Evolutionary conservation across 73 alveolate species (phyloP).

Genomic region (Paramecium bursaria): DNA sequence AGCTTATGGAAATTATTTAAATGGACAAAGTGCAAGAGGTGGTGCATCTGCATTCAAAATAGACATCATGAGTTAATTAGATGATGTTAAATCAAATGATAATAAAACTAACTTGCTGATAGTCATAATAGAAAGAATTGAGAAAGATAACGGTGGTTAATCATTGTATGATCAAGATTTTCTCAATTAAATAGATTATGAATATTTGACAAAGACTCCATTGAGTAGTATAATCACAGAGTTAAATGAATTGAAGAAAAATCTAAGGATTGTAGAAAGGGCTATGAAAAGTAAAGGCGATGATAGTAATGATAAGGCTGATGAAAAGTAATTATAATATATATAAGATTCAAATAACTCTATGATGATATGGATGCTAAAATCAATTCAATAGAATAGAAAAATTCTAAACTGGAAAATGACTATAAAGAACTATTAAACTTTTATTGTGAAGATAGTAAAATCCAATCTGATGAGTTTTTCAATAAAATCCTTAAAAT

Average conservation of each 20-base stretch:
- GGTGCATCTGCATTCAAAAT: constrained; percentile 57
- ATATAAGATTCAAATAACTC: constrained; percentile 8
- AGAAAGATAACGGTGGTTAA: constrained; percentile 11
- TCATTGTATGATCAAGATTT: constrained; percentile 25
- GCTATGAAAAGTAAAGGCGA: constrained; percentile 37
- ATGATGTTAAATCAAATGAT: constrained; percentile 60
- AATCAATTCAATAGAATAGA: not conserved
- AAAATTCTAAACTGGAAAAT: not conserved
- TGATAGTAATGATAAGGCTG: constrained; percentile 53
- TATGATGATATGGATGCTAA: constrained; percentile 23
- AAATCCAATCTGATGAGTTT: constrained; percentile 26
- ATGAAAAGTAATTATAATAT: not conserved
- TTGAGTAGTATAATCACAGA: not conserved
- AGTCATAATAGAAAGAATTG: constrained; percentile 19
- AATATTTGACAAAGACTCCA: not conserved
- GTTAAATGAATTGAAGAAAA: constrained; percentile 38
- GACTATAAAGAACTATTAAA: not conserved
- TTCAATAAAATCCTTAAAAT: constrained; percentile 19
- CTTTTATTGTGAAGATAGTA: constrained; percentile 40
- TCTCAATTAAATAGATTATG: constrained; percentile 44
- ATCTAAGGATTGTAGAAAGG: constrained; percentile 24
- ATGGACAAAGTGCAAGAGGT: constrained; percentile 36
- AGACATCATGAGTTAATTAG: constrained; percentile 44
- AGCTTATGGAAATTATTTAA: constrained; percentile 59
- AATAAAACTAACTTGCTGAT: constrained; percentile 37